Evolutionary conservation across 495 filamentous ascomycete genomes (phyloP).

Genomic region (Daldinia decipiens): DNA sequence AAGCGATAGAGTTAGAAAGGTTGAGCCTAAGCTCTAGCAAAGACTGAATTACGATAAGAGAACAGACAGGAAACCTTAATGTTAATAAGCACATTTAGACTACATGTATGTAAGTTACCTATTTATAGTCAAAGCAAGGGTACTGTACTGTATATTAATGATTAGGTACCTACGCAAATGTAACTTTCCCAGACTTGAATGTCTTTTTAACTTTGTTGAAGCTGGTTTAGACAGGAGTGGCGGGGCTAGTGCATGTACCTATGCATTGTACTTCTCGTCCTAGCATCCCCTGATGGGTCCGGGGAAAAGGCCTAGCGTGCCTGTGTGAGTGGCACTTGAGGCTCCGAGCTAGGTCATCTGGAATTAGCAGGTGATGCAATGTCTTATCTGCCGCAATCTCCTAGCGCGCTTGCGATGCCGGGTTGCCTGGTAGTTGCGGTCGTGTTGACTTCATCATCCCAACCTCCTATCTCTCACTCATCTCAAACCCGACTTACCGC

Average conservation of each 20-base stretch:
- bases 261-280: no score
- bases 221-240: no score
- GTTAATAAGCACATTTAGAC: not conserved
- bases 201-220: no score
- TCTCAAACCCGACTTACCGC: not conserved
- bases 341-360: constrained; percentile 6
- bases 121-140: no score
- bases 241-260: no score
- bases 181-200: no score
- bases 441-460: constrained; percentile 21
- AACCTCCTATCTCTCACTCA: constrained; percentile 21
- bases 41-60: not conserved
- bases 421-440: not conserved
- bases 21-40: not conserved
- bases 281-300: not conserved
- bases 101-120: no score
- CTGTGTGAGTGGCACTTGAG: constrained; percentile 5
- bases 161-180: no score
- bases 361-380: constrained; percentile 7
- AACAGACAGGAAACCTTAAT: not conserved
- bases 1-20: not conserved
- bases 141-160: no score
- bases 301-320: not conserved
- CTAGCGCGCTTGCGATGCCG: not conserved
- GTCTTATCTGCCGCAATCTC: constrained; percentile 11